phyloP scores from a whole-genome alignment of 495 filamentous ascomycete species.

The Mytilinidion resinicola region DNA sequence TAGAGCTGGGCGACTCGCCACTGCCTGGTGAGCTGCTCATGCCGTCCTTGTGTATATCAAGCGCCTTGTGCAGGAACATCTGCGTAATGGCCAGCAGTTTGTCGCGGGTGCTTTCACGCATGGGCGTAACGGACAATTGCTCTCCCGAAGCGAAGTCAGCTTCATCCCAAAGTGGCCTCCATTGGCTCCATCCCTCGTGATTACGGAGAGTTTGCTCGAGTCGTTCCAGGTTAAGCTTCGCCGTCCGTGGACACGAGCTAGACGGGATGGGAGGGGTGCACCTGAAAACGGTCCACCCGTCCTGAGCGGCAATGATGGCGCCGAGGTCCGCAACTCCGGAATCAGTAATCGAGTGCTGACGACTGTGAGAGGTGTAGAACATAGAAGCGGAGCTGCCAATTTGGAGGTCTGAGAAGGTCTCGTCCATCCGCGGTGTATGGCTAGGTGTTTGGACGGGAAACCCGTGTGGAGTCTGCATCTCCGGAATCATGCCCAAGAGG shows the following conservation, averaged over 20 bases:
- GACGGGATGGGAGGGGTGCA: constrained; percentile 50
- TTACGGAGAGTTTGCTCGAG: constrained; percentile 46
- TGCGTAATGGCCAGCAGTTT: constrained; percentile 59
- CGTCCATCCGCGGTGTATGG: constrained; percentile 33
- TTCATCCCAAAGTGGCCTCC: constrained; percentile 44
- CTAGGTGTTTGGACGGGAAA: constrained; percentile 30
- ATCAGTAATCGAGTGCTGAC: constrained; percentile 29
- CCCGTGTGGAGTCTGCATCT: constrained; percentile 24
- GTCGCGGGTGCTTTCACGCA: constrained; percentile 48
- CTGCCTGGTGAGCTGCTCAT: constrained; percentile 30
- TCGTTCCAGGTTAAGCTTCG: constrained; percentile 51
- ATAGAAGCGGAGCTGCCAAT: constrained; percentile 30
- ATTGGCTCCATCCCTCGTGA: constrained; percentile 40
- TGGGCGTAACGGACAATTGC: constrained; percentile 39
- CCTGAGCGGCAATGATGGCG: constrained; percentile 48
- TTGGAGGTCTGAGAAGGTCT: constrained; percentile 31
- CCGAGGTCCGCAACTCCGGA: constrained; percentile 45
- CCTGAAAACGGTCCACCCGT: constrained; percentile 51
- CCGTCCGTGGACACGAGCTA: constrained; percentile 49
- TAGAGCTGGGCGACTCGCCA: constrained; percentile 36
- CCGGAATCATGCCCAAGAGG: constrained; percentile 32
- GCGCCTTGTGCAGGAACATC: constrained; percentile 55
- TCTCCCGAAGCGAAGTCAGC: constrained; percentile 44
- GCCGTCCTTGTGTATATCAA: constrained; percentile 49
- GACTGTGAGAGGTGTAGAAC: constrained; percentile 18